Evolutionary conservation across 805 yeast genomes (phyloP).

Genomic region (Blastobotrys attinorum): DNA sequence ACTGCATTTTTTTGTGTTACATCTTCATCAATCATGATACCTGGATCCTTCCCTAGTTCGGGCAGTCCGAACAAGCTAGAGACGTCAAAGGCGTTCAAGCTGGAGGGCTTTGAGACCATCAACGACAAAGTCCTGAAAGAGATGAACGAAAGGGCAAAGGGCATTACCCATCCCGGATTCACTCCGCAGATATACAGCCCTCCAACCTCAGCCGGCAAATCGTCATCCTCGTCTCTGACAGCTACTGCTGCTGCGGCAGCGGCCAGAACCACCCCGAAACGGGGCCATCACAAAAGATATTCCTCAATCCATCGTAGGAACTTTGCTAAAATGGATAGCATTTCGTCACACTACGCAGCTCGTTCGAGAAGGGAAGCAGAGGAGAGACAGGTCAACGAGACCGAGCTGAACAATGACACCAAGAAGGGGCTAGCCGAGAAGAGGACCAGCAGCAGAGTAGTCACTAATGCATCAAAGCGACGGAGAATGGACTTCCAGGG

Average conservation of each 20-base stretch:
- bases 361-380: not conserved
- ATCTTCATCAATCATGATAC: no score
- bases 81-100: slow-evolving; percentile 13
- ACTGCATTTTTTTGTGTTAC: no score
- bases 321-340: slow-evolving; percentile 23
- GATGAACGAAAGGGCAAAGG: slow-evolving; percentile 28
- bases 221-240: not conserved
- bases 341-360: slow-evolving; percentile 15
- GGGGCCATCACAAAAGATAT: slow-evolving; percentile 14
- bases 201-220: not conserved
- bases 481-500: slow-evolving; percentile 6
- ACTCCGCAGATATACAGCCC: not conserved
- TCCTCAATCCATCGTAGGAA: slow-evolving; percentile 20
- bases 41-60: not conserved
- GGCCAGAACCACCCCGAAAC: not conserved
- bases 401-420: not conserved
- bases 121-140: slow-evolving; percentile 28
- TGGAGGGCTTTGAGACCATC: slow-evolving; percentile 26
- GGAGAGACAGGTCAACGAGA: not conserved
- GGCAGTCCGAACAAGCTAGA: slow-evolving; percentile 2
- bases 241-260: slow-evolving; percentile 2
- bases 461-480: slow-evolving; percentile 15
- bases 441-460: not conserved
- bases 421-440: not conserved
- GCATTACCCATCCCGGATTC: slow-evolving; percentile 2